Conservation (phyloP, 169 alveolate genomes). For the Eimeria necatrix region DNA sequence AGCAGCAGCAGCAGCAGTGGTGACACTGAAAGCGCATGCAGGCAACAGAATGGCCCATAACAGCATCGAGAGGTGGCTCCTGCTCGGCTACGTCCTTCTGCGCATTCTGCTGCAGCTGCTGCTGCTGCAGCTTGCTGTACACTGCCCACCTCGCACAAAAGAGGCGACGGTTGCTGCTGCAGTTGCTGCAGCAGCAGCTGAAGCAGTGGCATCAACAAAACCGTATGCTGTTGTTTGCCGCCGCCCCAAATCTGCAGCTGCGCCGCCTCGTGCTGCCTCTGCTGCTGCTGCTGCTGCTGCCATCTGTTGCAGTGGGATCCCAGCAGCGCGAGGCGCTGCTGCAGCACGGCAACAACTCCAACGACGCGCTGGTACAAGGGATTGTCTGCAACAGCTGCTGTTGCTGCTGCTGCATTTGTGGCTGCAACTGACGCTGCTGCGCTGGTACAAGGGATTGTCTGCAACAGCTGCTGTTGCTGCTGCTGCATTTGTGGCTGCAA, state of each 20-base stretch:
- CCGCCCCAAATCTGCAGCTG: background rate
- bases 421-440: background rate
- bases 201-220: background rate
- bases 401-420: background rate
- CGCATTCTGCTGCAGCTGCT: background rate
- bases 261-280: background rate
- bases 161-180: background rate
- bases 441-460: background rate
- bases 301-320: background rate
- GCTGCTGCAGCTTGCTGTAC: constrained; percentile 10
- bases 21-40: background rate
- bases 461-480: background rate
- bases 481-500: background rate
- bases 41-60: background rate
- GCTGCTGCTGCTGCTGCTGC: constrained; percentile 36
- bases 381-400: background rate
- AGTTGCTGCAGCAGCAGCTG: constrained; percentile 36
- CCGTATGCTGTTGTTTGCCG: background rate
- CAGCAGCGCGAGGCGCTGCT: constrained; percentile 4
- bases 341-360: constrained; percentile 18
- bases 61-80: background rate
- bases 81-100: background rate
- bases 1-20: background rate
- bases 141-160: background rate
- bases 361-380: background rate